A percentile compares a stretch with the other conserved stretches of the same genome.
These are phyloP conservation scores for Nicotiana tabacum DNA, from an alignment of 257 asterid genomes.

Conservation along the genomic window DNA sequence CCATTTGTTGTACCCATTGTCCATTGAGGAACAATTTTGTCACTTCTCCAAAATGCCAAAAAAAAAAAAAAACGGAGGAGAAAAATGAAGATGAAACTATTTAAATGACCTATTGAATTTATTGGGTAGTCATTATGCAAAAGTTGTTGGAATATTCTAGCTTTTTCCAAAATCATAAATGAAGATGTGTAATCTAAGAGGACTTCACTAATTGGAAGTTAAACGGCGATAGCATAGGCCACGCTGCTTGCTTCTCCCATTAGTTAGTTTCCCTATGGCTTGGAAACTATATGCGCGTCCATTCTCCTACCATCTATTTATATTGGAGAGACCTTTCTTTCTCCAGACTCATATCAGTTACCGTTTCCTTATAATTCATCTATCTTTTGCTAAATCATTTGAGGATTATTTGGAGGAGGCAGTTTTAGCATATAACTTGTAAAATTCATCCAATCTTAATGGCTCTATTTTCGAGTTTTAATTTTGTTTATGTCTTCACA, in stretches of 20 bases:
- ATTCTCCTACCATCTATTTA: slow-evolving; percentile 21
- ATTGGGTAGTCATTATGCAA: not conserved
- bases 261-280: slow-evolving; percentile 15
- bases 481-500: too few relatives aligned
- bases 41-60: too few relatives aligned
- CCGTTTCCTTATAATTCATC: not conserved
- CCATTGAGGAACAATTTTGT: too few relatives aligned
- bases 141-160: not conserved
- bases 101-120: too few relatives aligned
- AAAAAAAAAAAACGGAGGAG: too few relatives aligned
- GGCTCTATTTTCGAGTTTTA: too few relatives aligned
- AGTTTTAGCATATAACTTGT: too few relatives aligned
- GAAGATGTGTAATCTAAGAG: not conserved
- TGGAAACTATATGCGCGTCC: slow-evolving; percentile 36
- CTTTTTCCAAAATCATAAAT: not conserved
- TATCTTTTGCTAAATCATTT: not conserved
- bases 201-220: not conserved
- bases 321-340: not conserved
- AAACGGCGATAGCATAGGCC: not conserved
- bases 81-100: too few relatives aligned
- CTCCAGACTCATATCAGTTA: not conserved
- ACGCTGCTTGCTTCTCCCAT: slow-evolving; percentile 24
- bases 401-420: not conserved
- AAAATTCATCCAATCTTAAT: too few relatives aligned
- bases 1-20: too few relatives aligned